These are phyloP conservation scores for Boletus coccyginus DNA, from an alignment of 768 basidiomycete genomes.

Conservation along the genomic window DNA sequence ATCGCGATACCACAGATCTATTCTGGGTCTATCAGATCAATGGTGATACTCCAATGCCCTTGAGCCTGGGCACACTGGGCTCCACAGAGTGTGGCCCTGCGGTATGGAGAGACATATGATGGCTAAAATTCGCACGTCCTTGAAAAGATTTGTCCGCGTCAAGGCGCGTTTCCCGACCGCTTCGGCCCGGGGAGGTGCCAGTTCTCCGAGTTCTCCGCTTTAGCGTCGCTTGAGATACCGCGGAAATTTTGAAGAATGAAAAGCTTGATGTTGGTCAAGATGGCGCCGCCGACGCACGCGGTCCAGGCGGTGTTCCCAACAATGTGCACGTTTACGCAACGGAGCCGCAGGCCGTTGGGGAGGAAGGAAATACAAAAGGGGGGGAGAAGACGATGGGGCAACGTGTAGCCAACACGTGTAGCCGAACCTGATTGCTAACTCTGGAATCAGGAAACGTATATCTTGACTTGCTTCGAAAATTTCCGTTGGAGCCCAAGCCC, in stretches of 20 bases:
- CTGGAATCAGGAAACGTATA: conserved; percentile 33
- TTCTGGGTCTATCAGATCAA: conserved; percentile 10
- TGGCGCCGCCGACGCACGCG: background rate
- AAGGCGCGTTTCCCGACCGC: no score
- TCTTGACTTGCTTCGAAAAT: conserved; percentile 37
- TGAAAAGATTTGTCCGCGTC: background rate
- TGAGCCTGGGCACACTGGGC: conserved; percentile 14
- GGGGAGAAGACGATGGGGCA: conserved; percentile 16
- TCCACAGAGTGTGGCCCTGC: conserved; percentile 2
- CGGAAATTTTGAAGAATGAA: background rate
- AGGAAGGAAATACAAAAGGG: conserved; percentile 18
- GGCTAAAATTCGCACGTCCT: background rate
- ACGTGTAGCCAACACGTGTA: conserved; percentile 39
- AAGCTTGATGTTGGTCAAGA: conserved; percentile 5
- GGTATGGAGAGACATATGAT: background rate
- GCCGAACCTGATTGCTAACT: conserved; percentile 18
- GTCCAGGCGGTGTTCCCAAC: conserved; percentile 8
- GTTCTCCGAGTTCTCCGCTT: background rate
- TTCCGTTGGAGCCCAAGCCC: conserved; percentile 31
- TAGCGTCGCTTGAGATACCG: conserved; percentile 6
- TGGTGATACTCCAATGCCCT: conserved; percentile 13
- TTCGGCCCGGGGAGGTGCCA: background rate
- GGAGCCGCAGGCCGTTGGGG: conserved; percentile 12
- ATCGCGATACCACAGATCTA: conserved; percentile 10
- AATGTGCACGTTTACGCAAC: conserved; percentile 29